Base-by-base conservation (phyloP, 805 yeast species). In the Candida gorgasii region DNA sequence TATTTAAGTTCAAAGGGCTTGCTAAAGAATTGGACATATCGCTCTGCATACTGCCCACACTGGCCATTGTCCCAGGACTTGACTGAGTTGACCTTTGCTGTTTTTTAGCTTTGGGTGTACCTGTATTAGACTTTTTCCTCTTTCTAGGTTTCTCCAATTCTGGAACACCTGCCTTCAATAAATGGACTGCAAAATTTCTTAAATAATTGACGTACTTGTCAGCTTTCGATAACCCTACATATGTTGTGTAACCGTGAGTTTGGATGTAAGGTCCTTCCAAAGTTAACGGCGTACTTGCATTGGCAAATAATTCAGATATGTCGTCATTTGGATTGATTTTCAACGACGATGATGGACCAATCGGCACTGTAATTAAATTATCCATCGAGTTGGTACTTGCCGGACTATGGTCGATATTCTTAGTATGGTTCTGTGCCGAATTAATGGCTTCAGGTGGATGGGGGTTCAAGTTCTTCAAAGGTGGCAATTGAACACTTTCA, bases 221-320 rank as follows among this genome's bases (percentile, higher is more conserved):
- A 35, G 64, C 54, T 46, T 69, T 70, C 4, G 71, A 62, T 23
- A 69, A 47, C 3, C 73, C 75, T 18, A 66, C 57, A 36, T 65
- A 69, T 1, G 74, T 64, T 15, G 69, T 39, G 6, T 60, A 55
- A 2, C 76, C 76, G 35, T 68, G 73, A 36, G 59, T 63, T 46
- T 69, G 74, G 63, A 72, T 61, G 17, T 47, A 45, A 2, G 60
- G 55, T 8, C 75, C 74, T 40, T 69, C 74, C 4, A 67, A 55
- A 35, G 56, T 50, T 15, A 69, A 45, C 0, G 73, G 60, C 42
- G 36, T 54, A 36, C 68, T 64, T 5, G 75, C 70, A 41, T 59
- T 57, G 15, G 63, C 46, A 35, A 68, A 67, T 0, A 61, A 43
- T 2, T 32, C 45, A n/a, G 56, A 53, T 26, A 70, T 58, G 4